Conservation (phyloP, 78 protist genomes). For the Anaeramoeba flamelloides region DNA sequence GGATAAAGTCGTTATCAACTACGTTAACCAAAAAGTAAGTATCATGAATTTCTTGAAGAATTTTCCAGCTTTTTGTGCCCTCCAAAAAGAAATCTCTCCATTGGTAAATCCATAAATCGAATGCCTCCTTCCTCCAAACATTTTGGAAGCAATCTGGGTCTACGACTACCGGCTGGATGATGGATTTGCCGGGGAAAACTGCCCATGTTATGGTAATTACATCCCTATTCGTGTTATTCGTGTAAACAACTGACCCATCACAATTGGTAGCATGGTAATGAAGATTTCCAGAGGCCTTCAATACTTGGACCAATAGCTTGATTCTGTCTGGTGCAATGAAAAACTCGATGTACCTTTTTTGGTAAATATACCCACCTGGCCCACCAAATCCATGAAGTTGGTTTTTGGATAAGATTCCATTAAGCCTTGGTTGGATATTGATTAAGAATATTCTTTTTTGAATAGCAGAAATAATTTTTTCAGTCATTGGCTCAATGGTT, state of each 20-base stretch:
- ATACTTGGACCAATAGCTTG: not conserved
- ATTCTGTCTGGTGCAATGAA: conserved; percentile 41
- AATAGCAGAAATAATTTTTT: conserved; percentile 36
- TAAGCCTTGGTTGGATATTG: conserved; percentile 80
- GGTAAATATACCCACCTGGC: conserved; percentile 68
- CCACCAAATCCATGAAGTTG: conserved; percentile 99
- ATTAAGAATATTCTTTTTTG: conserved; percentile 62
- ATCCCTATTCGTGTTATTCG: not conserved
- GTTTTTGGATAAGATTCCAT: conserved; percentile 60
- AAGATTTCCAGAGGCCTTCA: conserved; percentile 30
- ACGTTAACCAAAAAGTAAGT: conserved; percentile 48
- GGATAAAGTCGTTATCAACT: conserved; percentile 72
- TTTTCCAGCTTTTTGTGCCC: conserved; percentile 4
- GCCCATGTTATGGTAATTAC: conserved; percentile 84
- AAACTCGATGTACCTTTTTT: conserved; percentile 78
- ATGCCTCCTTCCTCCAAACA: conserved; percentile 83
- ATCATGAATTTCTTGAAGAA: conserved; percentile 38
- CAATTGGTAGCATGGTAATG: conserved; percentile 49
- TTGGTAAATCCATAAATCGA: conserved; percentile 49
- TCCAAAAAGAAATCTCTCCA: conserved; percentile 40
- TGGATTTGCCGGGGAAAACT: conserved; percentile 76
- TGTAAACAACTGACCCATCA: too few relatives aligned
- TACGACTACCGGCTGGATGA: conserved; percentile 82
- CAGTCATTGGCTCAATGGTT: conserved; percentile 37
- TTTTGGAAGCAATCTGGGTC: conserved; percentile 51